These are phyloP conservation scores for Phylloporus arenicola DNA, from an alignment of 768 basidiomycete species.

Conservation along the genomic window DNA sequence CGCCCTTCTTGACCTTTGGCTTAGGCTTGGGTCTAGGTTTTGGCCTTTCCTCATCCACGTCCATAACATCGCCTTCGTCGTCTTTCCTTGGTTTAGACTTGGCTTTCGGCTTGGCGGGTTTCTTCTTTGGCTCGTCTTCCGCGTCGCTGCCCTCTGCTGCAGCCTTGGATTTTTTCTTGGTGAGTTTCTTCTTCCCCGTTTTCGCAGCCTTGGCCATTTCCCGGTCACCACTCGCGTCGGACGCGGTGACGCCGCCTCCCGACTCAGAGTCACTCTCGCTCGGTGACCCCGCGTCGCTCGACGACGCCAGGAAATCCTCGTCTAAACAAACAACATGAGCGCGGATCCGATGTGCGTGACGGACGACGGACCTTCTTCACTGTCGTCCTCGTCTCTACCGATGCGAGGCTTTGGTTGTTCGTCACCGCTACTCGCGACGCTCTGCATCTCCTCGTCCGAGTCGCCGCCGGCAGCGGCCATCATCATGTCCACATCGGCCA, in stretches of 20 bases:
- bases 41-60: conserved; percentile 40
- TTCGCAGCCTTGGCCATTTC: conserved; percentile 44
- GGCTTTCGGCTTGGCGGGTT: conserved; percentile 38
- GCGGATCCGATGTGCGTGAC: not conserved
- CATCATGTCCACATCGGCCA: conserved; percentile 77
- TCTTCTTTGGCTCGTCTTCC: conserved; percentile 45
- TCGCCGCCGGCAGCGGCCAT: conserved; percentile 58
- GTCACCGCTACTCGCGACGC: conserved; percentile 66
- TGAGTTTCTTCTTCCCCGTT: conserved; percentile 33
- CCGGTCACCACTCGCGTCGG: conserved; percentile 78
- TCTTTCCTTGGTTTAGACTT: conserved; percentile 39
- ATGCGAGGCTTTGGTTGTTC: conserved; percentile 49
- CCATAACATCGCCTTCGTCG: conserved; percentile 45
- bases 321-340: conserved; percentile 39
- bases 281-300: conserved; percentile 84
- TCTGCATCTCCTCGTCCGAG: conserved; percentile 81
- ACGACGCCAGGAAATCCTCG: conserved; percentile 87
- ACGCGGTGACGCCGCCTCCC: conserved; percentile 69
- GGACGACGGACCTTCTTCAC: conserved; percentile 53
- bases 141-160: conserved; percentile 40
- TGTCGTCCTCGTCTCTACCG: conserved; percentile 64
- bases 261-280: conserved; percentile 62
- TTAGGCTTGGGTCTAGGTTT: conserved; percentile 41
- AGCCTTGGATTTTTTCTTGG: conserved; percentile 41
- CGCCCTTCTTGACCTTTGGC: conserved; percentile 31